A percentile compares a stretch with the other conserved stretches of the same genome.
Conservation (phyloP, 805 yeast species). For the Ogataea paraovalis region DNA sequence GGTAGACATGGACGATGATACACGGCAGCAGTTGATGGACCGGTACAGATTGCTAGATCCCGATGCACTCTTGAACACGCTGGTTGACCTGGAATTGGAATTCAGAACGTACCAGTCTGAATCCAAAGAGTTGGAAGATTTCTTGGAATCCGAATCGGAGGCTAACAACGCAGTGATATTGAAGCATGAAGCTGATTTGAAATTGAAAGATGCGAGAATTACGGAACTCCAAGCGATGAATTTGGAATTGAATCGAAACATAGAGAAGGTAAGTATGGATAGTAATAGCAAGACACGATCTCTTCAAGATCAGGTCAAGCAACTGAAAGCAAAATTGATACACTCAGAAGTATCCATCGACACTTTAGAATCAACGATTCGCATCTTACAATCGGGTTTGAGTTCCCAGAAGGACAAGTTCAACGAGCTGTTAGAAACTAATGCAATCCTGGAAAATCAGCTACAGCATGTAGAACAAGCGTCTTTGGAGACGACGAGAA, state of each 20-base stretch:
- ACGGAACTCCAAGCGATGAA: conserved; percentile 4
- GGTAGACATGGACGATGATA: background rate
- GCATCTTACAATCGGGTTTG: conserved; percentile 12
- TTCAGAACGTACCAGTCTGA: conserved; percentile 18
- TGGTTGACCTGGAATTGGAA: conserved; percentile 21
- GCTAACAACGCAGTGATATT: background rate
- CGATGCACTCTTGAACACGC: conserved; percentile 11
- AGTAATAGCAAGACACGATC: conserved; percentile 1
- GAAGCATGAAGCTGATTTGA: conserved; percentile 3
- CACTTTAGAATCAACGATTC: conserved; percentile 17
- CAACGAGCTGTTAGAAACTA: conserved; percentile 19
- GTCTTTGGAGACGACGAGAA: background rate
- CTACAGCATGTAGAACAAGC: background rate
- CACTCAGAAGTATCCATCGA: conserved; percentile 25
- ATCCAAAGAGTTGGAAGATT: conserved; percentile 24
- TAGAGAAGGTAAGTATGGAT: conserved; percentile 5
- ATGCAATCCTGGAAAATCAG: conserved; percentile 25
- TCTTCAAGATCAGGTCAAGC: conserved; percentile 4
- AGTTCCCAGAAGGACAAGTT: conserved; percentile 11
- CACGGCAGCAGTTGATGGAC: background rate
- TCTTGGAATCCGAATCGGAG: conserved; percentile 22
- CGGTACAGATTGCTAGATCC: background rate
- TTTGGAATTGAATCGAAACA: conserved; percentile 6
- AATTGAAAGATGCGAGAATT: background rate
- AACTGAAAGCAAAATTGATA: conserved; percentile 13